Conservation (phyloP, 139 green algal genomes). For the Tetratostichococcus sp. region DNA sequence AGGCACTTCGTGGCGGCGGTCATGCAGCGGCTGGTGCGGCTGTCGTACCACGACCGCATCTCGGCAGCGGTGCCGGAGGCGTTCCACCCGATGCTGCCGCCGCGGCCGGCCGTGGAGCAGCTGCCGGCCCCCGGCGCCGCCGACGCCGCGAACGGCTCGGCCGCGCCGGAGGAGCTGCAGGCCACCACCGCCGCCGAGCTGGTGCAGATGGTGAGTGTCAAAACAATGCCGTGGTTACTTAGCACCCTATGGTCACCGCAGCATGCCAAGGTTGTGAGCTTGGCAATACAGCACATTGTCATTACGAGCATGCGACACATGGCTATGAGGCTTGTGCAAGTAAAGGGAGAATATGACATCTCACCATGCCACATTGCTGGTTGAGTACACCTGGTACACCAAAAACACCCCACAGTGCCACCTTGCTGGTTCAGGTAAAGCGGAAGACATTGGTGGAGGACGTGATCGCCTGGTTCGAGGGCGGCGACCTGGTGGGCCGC, state of each 20-base stretch:
- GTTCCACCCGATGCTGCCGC: conserved; percentile 56
- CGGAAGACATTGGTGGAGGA: conserved; percentile 20
- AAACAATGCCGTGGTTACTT: background rate
- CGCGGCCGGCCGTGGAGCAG: conserved; percentile 27
- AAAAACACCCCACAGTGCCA: too few relatives aligned
- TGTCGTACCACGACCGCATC: conserved; percentile 53
- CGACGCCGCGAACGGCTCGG: background rate
- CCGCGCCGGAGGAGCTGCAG: conserved; percentile 7
- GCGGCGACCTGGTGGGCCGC: conserved; percentile 18
- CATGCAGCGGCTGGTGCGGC: conserved; percentile 58
- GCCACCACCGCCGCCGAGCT: conserved; percentile 28
- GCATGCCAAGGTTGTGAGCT: too few relatives aligned
- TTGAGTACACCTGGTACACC: too few relatives aligned
- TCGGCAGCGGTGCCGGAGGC: conserved; percentile 38
- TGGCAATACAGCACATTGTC: too few relatives aligned
- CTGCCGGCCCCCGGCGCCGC: conserved; percentile 26
- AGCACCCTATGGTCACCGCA: too few relatives aligned
- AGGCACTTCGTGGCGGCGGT: conserved; percentile 53
- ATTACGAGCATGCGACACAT: too few relatives aligned
- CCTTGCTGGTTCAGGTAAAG: background rate
- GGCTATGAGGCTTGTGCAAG: too few relatives aligned
- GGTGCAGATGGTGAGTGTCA: conserved; percentile 31
- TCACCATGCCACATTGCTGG: too few relatives aligned
- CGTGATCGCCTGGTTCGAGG: conserved; percentile 18
- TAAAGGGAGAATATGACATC: too few relatives aligned